Percentiles rank a stretch among this genome's conserved stretches.
Conservation (phyloP, 495 filamentous ascomycete genomes). For the Neurospora sp. region DNA sequence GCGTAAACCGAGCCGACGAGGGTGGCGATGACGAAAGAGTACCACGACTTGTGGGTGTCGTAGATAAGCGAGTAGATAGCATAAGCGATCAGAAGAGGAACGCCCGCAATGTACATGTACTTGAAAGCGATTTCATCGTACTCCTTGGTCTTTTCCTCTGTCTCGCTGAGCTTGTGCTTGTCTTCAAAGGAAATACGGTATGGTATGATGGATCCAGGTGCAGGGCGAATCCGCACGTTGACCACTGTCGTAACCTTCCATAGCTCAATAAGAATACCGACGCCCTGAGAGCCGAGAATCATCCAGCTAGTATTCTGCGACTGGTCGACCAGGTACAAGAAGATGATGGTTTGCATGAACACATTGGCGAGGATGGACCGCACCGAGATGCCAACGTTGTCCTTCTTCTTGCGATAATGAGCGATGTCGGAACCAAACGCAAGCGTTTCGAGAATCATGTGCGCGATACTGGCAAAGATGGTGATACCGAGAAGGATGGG, state of each 20-base stretch:
- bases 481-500: slow-evolving; percentile 81
- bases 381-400: slow-evolving; percentile 90
- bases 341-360: slow-evolving; percentile 94
- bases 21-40: slow-evolving; percentile 80
- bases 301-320: slow-evolving; percentile 97
- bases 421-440: slow-evolving; percentile 97
- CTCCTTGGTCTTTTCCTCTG: slow-evolving; percentile 95
- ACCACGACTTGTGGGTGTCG: slow-evolving; percentile 97
- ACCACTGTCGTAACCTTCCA: slow-evolving; percentile 99
- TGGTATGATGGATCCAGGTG: slow-evolving; percentile 61
- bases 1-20: slow-evolving; percentile 95
- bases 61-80: slow-evolving; percentile 84
- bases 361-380: slow-evolving; percentile 95
- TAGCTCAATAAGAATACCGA: slow-evolving; percentile 87
- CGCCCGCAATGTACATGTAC: slow-evolving; percentile 85
- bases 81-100: slow-evolving; percentile 81
- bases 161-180: slow-evolving; percentile 90
- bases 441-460: slow-evolving; percentile 91
- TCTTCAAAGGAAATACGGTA: slow-evolving; percentile 87
- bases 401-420: slow-evolving; percentile 99
- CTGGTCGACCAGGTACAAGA: slow-evolving; percentile 97
- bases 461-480: slow-evolving; percentile 70
- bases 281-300: slow-evolving; percentile 88
- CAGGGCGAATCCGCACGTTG: slow-evolving; percentile 70
- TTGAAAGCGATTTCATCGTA: slow-evolving; percentile 97